Conservation (phyloP, 2,329 filamentous ascomycete genomes). For the Pseudogymnoascus sp. region DNA sequence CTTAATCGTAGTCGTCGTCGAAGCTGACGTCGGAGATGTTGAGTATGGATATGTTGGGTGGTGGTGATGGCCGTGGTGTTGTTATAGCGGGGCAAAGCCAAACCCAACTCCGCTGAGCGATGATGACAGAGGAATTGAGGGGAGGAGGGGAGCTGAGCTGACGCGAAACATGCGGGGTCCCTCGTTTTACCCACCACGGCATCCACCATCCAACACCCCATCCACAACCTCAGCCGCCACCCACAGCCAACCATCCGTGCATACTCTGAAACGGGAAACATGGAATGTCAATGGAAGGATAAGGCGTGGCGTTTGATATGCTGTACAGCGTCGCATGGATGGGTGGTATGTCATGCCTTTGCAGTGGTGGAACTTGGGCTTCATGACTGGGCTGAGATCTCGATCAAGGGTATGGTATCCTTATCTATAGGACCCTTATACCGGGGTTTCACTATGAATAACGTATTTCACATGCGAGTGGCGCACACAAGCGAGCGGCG, state of each 20-base stretch:
- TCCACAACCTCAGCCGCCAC: neutral
- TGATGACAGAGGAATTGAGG: constrained; percentile 2
- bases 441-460: neutral
- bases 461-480: too few species aligned
- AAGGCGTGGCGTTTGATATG: neutral
- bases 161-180: constrained; percentile 1
- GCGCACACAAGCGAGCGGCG: too few species aligned
- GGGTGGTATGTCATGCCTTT: neutral
- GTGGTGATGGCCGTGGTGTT: neutral
- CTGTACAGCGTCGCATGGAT: neutral
- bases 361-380: neutral
- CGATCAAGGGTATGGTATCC: neutral
- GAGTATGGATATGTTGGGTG: neutral
- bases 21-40: neutral
- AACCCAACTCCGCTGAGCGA: neutral
- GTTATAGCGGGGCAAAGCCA: neutral
- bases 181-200: neutral
- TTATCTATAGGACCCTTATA: neutral
- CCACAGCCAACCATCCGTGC: neutral
- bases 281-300: neutral
- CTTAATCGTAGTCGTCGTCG: neutral
- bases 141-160: neutral
- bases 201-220: neutral
- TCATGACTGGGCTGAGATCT: neutral
- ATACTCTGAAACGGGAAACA: constrained; percentile 4